Conservation (phyloP, 345 rosid genomes). For the Viola odorata region DNA sequence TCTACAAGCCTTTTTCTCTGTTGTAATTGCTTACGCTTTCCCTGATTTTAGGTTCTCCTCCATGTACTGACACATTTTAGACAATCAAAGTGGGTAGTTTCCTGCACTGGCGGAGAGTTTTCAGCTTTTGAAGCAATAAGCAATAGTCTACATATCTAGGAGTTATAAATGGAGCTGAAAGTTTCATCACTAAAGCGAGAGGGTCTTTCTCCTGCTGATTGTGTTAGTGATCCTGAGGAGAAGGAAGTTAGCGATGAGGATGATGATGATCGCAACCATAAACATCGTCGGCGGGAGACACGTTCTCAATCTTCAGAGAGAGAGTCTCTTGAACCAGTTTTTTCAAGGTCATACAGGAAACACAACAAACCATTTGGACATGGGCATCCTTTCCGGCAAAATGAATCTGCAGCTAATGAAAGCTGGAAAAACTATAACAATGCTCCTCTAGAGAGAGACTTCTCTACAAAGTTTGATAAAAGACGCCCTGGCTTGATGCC, state of each 20-base stretch:
- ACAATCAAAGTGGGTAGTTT: slow-evolving; percentile 6
- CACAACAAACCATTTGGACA: slow-evolving; percentile 53
- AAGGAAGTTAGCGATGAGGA: slow-evolving; percentile 96
- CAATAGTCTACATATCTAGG: slow-evolving; percentile 8
- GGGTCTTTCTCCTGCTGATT: slow-evolving; percentile 60
- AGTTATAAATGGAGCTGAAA: slow-evolving; percentile 59
- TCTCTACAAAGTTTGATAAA: slow-evolving; percentile 48
- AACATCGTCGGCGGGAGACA: slow-evolving; percentile 75
- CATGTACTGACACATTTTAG: slow-evolving; percentile 6
- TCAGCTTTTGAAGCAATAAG: slow-evolving; percentile 16
- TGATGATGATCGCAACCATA: slow-evolving; percentile 96
- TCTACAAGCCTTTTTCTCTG: not conserved
- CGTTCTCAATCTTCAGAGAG: slow-evolving; percentile 67
- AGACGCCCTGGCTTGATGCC: slow-evolving; percentile 46
- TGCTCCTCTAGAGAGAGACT: slow-evolving; percentile 39
- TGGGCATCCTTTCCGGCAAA: slow-evolving; percentile 54
- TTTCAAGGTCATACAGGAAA: slow-evolving; percentile 65
- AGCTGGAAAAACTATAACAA: slow-evolving; percentile 35
- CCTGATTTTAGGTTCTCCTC: slow-evolving; percentile 19
- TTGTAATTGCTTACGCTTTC: slow-evolving; percentile 6
- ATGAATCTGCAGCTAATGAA: slow-evolving; percentile 47
- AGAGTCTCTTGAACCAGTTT: slow-evolving; percentile 50
- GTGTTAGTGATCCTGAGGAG: slow-evolving; percentile 73
- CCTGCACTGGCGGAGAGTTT: slow-evolving; percentile 16
- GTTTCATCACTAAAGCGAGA: slow-evolving; percentile 58